A percentile compares a stretch with the other conserved stretches of the same genome.
phyloP scores from a whole-genome alignment of 768 basidiomycete genomes.

The Fibroporia radiculosa region DNA sequence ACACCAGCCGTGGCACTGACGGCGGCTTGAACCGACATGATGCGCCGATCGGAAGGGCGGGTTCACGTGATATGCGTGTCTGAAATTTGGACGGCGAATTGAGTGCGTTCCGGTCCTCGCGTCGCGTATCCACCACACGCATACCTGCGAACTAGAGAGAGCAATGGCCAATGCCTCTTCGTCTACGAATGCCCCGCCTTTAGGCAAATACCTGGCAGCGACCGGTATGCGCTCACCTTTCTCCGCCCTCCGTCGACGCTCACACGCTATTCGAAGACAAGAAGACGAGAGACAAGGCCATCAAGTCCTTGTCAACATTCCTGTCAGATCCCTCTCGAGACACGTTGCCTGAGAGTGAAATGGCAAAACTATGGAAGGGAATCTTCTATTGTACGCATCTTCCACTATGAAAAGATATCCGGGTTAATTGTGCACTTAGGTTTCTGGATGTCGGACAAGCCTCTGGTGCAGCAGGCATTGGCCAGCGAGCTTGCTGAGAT shows the following conservation, averaged over 20 bases:
- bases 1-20: too few relatives aligned
- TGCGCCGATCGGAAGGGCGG: too few relatives aligned
- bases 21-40: too few relatives aligned
- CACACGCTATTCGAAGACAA: constrained; percentile 54
- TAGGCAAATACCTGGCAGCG: constrained; percentile 89
- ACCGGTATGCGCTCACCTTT: constrained; percentile 47
- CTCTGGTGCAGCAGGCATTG: constrained; percentile 88
- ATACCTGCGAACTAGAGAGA: background rate
- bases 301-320: constrained; percentile 71
- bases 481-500: constrained; percentile 82
- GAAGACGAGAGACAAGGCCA: constrained; percentile 84
- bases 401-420: background rate
- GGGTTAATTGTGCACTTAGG: constrained; percentile 36
- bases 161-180: constrained; percentile 26
- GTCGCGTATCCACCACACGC: too few relatives aligned
- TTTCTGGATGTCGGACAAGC: constrained; percentile 99
- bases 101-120: too few relatives aligned
- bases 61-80: too few relatives aligned
- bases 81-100: too few relatives aligned
- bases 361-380: constrained; percentile 95
- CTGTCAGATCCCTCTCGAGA: constrained; percentile 59
- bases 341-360: constrained; percentile 61
- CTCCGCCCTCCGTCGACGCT: background rate
- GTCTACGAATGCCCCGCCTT: constrained; percentile 41
- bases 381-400: constrained; percentile 81